A percentile compares a stretch with the other conserved stretches of the same genome.
phyloP scores from a whole-genome alignment of 2,329 filamentous ascomycete species.

The Epichloe glyceriae region DNA sequence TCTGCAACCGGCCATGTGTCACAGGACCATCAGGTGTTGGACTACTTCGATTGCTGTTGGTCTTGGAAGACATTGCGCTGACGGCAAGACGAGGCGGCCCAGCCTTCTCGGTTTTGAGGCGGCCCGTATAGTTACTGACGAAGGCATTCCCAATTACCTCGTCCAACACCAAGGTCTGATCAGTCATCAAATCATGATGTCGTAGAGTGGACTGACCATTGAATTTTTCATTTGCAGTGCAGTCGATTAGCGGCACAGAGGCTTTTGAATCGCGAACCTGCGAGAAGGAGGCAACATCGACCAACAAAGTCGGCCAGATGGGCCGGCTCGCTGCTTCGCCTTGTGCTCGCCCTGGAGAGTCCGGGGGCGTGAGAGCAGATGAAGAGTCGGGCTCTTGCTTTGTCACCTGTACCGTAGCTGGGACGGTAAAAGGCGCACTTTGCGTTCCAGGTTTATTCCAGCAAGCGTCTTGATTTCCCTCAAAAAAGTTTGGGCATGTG shows the following conservation, averaged over 20 bases:
- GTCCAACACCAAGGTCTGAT: conserved; percentile 72
- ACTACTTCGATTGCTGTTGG: conserved; percentile 53
- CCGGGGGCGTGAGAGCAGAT: conserved; percentile 26
- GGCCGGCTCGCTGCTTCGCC: conserved; percentile 14
- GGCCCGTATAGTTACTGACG: conserved; percentile 37
- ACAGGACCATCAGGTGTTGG: conserved; percentile 45
- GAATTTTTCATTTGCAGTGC: conserved; percentile 60
- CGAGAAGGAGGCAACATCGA: conserved; percentile 42
- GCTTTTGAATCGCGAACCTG: conserved; percentile 16
- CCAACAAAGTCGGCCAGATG: conserved; percentile 29
- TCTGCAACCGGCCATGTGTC: conserved; percentile 59
- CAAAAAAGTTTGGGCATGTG: conserved; percentile 62
- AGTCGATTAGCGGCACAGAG: conserved; percentile 35
- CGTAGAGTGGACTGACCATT: conserved; percentile 60
- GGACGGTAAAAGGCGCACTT: conserved; percentile 61
- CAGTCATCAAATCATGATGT: conserved; percentile 53
- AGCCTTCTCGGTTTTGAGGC: conserved; percentile 22
- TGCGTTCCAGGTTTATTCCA: conserved; percentile 54
- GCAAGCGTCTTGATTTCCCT: conserved; percentile 56
- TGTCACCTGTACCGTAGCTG: conserved; percentile 26
- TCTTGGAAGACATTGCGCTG: conserved; percentile 16
- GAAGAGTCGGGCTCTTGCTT: conserved; percentile 21
- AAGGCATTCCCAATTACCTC: conserved; percentile 53
- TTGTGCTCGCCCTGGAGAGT: conserved; percentile 22
- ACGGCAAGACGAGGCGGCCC: conserved; percentile 19